Evolutionary conservation across 306 rosid species (phyloP).

Genomic region (Begonia fuchsioides): DNA sequence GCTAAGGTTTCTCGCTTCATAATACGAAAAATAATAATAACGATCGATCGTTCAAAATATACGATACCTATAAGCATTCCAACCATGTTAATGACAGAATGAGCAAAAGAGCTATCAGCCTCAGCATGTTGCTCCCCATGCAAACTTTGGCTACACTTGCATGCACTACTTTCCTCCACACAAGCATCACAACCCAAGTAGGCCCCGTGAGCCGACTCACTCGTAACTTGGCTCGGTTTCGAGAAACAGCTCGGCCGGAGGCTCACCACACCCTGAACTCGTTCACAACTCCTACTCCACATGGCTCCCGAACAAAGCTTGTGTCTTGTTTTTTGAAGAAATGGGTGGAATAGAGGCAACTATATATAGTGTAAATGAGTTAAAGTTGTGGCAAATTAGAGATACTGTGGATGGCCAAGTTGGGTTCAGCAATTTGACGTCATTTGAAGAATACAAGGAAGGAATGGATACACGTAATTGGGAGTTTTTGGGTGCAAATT

Average conservation of each 20-base stretch:
- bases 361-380: neutral
- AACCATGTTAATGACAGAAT: conserved; percentile 61
- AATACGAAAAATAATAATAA: neutral
- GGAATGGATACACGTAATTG: neutral
- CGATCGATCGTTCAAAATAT: neutral
- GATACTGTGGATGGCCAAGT: too few species aligned
- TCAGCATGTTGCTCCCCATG: conserved; percentile 18
- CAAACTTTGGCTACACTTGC: conserved; percentile 18
- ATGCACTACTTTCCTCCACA: conserved; percentile 29
- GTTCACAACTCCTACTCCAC: conserved; percentile 20
- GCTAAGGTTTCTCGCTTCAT: neutral
- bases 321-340: neutral
- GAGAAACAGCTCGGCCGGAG: conserved; percentile 10
- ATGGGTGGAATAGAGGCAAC: neutral
- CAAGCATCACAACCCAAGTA: conserved; percentile 27
- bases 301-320: neutral
- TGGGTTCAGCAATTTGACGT: neutral
- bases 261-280: conserved; percentile 1
- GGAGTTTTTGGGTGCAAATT: neutral
- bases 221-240: conserved; percentile 13
- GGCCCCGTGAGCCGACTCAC: conserved; percentile 16
- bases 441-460: neutral
- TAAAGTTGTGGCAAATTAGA: neutral
- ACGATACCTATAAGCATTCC: conserved; percentile 64
- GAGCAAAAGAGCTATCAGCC: conserved; percentile 36